These are phyloP conservation scores for Aspergillus ibericus DNA, from an alignment of 2,329 filamentous ascomycete genomes.

Conservation along the genomic window DNA sequence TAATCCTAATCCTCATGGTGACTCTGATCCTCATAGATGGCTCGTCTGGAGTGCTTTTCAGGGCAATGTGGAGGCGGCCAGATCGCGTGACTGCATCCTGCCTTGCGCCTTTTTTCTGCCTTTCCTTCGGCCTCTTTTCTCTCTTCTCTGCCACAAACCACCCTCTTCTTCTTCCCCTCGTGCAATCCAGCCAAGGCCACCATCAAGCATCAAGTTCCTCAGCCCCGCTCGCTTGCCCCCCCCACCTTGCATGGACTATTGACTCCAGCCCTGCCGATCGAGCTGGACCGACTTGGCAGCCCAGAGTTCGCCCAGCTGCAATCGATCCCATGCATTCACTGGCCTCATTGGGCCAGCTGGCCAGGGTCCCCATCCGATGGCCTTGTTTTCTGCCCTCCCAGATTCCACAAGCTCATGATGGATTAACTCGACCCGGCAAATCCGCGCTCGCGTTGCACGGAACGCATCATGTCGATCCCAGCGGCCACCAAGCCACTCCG, in stretches of 20 bases:
- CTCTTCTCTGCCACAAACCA: not conserved
- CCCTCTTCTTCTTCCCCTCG: not conserved
- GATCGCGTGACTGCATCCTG: not conserved
- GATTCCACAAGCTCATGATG: not conserved
- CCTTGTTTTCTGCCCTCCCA: not conserved
- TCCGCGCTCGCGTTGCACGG: not conserved
- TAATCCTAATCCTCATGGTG: not conserved
- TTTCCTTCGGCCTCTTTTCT: not conserved
- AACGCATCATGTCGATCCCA: constrained; percentile 1
- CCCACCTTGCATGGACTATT: constrained; percentile 15
- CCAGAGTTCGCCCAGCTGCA: not conserved
- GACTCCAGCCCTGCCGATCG: constrained; percentile 5
- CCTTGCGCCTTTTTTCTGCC: not conserved
- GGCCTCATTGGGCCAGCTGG: not conserved
- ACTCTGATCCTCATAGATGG: too few species aligned
- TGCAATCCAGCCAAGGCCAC: not conserved
- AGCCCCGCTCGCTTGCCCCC: not conserved
- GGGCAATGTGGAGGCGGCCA: too few species aligned
- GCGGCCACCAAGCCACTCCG: too few species aligned
- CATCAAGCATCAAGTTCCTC: not conserved
- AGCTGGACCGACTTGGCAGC: not conserved
- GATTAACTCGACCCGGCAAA: not conserved
- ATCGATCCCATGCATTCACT: not conserved
- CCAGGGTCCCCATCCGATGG: not conserved
- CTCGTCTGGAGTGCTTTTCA: not conserved